These are phyloP conservation scores for Solanum hybrid DNA, from an alignment of 305 asterid genomes.

Conservation along the genomic window DNA sequence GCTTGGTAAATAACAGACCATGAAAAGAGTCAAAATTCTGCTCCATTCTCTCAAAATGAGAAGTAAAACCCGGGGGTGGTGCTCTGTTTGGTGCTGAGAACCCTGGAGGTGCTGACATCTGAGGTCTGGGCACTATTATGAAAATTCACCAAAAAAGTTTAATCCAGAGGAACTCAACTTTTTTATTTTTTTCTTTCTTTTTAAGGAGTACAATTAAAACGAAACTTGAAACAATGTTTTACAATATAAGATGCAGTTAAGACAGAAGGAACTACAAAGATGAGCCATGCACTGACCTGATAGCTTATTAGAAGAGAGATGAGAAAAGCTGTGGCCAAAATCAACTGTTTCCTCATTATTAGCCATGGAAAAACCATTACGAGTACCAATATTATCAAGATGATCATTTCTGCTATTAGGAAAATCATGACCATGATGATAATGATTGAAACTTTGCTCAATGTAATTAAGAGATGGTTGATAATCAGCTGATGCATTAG, in stretches of 20 bases:
- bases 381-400: slow-evolving; percentile 32
- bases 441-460: slow-evolving; percentile 32
- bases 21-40: slow-evolving; percentile 33
- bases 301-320: slow-evolving; percentile 34
- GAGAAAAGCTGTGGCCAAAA: slow-evolving; percentile 35
- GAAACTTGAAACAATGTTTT: background rate
- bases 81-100: slow-evolving; percentile 64
- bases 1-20: slow-evolving; percentile 35
- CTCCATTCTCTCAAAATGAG: slow-evolving; percentile 54
- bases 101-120: slow-evolving; percentile 94
- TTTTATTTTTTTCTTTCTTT: background rate
- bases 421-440: slow-evolving; percentile 36
- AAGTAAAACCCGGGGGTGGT: slow-evolving; percentile 83
- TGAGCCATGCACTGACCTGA: slow-evolving; percentile 39
- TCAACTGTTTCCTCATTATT: slow-evolving; percentile 36
- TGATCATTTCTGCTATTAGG: slow-evolving; percentile 32
- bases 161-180: background rate
- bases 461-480: slow-evolving; percentile 35
- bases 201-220: background rate
- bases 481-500: slow-evolving; percentile 29
- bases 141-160: background rate
- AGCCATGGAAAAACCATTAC: slow-evolving; percentile 38
- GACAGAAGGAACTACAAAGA: background rate
- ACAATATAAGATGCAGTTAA: background rate
- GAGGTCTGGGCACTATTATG: slow-evolving; percentile 56